phyloP scores from a whole-genome alignment of 106 monocot genomes.

The Acanthochlamys bracteata region DNA sequence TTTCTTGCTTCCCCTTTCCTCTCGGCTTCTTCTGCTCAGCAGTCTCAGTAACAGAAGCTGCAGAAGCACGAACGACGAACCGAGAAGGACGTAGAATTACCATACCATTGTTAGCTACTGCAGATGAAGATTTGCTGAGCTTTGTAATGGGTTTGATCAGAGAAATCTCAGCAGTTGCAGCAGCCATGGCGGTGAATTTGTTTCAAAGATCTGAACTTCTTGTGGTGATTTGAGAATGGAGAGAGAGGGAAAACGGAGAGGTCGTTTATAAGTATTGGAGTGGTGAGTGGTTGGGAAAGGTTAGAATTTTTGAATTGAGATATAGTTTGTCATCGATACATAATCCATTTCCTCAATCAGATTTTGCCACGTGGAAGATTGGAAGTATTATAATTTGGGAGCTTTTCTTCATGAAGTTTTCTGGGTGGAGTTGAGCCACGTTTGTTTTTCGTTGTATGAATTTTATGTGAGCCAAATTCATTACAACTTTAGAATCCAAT shows the following conservation, averaged over 20 bases:
- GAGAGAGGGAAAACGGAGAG: neutral
- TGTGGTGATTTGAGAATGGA: neutral
- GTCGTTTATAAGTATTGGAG: neutral
- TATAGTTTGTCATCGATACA: too few species aligned
- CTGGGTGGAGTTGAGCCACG: too few species aligned
- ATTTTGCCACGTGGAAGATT: too few species aligned
- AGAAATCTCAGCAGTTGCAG: slow-evolving; percentile 40
- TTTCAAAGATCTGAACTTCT: neutral
- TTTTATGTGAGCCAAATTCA: too few species aligned
- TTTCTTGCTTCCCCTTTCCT: slow-evolving; percentile 33
- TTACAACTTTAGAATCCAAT: too few species aligned
- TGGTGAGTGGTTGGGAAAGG: neutral
- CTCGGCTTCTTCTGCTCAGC: slow-evolving; percentile 12
- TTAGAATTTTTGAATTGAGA: too few species aligned
- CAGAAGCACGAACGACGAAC: slow-evolving; percentile 16
- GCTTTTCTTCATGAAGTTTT: too few species aligned
- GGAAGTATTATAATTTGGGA: too few species aligned
- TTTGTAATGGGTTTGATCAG: slow-evolving; percentile 37
- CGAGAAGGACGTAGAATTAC: neutral
- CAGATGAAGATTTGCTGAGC: slow-evolving; percentile 10
- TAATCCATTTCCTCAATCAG: too few species aligned
- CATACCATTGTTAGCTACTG: neutral
- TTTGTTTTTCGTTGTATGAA: too few species aligned
- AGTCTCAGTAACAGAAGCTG: neutral
- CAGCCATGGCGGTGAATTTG: slow-evolving; percentile 15